These are phyloP conservation scores for Chytriomyces confervae DNA, from an alignment of 192 early-diverging fungal species.

Conservation along the genomic window DNA sequence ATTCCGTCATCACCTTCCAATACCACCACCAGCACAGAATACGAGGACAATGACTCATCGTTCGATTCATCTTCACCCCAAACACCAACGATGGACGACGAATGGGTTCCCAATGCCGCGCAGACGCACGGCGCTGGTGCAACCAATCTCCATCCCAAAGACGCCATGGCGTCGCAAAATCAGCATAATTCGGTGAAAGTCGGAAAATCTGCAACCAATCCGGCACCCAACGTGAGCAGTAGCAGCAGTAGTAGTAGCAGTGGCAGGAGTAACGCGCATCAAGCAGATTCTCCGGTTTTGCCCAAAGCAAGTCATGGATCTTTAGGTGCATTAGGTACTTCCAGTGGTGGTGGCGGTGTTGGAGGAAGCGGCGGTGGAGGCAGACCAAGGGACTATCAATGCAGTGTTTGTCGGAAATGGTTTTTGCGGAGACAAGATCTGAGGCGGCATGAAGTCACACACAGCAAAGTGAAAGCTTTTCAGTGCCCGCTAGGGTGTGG, in stretches of 20 bases:
- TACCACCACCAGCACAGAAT: conserved; percentile 2
- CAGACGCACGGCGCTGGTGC: neutral
- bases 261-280: too few relatives aligned
- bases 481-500: conserved; percentile 31
- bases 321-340: neutral
- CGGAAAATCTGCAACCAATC: too few relatives aligned
- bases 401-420: conserved; percentile 28
- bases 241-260: too few relatives aligned
- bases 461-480: conserved; percentile 33
- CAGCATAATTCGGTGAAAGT: too few relatives aligned
- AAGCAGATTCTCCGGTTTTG: too few relatives aligned
- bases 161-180: too few relatives aligned
- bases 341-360: conserved; percentile 4
- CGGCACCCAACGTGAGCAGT: too few relatives aligned
- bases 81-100: conserved; percentile 11
- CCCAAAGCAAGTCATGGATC: too few relatives aligned
- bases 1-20: neutral
- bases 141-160: neutral
- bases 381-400: conserved; percentile 30
- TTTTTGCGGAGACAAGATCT: conserved; percentile 18
- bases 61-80: conserved; percentile 3
- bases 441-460: conserved; percentile 33
- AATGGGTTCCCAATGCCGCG: neutral
- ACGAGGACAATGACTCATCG: conserved; percentile 1
- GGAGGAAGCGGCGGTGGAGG: neutral